Conservation (phyloP, 345 rosid genomes). For the Brassica juncea region DNA sequence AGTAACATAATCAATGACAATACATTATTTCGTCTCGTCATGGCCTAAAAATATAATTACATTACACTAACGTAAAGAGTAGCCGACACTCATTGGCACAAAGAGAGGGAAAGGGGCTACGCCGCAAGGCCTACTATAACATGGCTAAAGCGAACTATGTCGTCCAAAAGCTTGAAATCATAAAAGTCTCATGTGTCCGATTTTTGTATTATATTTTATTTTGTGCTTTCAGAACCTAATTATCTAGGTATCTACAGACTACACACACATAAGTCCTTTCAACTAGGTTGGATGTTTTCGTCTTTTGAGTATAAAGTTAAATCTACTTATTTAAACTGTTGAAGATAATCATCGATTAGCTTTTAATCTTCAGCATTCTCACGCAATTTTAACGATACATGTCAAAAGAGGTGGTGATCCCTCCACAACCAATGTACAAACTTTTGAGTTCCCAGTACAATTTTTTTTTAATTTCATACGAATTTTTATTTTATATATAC, state of each 20-base stretch:
- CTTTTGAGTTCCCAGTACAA: background rate
- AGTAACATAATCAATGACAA: background rate
- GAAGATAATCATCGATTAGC: background rate
- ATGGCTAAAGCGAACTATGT: constrained; percentile 19
- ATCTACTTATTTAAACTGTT: background rate
- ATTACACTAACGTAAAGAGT: background rate
- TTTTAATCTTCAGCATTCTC: background rate
- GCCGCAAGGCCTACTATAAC: constrained; percentile 1
- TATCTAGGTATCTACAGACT: background rate
- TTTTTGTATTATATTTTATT: background rate
- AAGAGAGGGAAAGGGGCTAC: background rate
- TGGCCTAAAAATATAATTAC: background rate
- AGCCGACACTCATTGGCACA: constrained; percentile 8
- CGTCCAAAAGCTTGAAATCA: constrained; percentile 14
- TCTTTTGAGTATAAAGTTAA: background rate
- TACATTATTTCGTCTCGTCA: background rate
- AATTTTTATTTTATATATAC: background rate
- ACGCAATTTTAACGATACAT: background rate
- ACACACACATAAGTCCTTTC: background rate
- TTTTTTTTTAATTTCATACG: background rate
- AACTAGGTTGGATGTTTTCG: background rate
- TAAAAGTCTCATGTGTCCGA: background rate
- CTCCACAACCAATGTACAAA: background rate
- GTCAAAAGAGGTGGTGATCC: background rate
- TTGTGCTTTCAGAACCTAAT: background rate